phyloP scores from a whole-genome alignment of 257 asterid species.

The Datura wrightii region DNA sequence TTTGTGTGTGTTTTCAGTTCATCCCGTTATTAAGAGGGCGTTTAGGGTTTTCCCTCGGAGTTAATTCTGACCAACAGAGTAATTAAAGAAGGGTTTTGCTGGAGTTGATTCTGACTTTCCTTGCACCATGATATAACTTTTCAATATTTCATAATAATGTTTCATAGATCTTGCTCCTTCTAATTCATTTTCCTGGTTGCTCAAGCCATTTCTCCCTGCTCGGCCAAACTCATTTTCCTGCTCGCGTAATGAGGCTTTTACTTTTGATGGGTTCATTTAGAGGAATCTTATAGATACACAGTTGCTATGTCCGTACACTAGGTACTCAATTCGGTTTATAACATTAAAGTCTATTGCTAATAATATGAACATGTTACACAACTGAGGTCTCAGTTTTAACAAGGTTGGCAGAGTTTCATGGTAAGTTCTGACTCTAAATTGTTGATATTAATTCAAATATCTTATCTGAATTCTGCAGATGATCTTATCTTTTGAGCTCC shows the following conservation, averaged over 20 bases:
- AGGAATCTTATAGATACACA: neutral
- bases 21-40: neutral
- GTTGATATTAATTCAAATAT: neutral
- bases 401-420: neutral
- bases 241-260: neutral
- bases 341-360: neutral
- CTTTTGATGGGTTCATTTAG: neutral
- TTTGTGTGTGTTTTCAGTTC: neutral
- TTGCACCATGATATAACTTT: neutral
- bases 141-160: neutral
- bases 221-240: neutral
- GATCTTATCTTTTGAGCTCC: constrained; percentile 95
- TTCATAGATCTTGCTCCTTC: neutral
- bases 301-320: constrained; percentile 31
- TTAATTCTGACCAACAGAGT: neutral
- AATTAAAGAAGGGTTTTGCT: neutral
- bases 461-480: constrained; percentile 54
- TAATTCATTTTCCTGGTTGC: neutral
- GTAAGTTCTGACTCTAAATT: neutral
- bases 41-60: neutral
- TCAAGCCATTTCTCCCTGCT: neutral
- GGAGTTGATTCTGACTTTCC: neutral
- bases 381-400: neutral
- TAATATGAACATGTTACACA: neutral
- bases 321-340: neutral